A percentile compares a stretch with the other conserved stretches of the same genome.
Evolutionary conservation across 140 eudicot genomes (phyloP).

Genomic region (Bidens hawaiensis): DNA sequence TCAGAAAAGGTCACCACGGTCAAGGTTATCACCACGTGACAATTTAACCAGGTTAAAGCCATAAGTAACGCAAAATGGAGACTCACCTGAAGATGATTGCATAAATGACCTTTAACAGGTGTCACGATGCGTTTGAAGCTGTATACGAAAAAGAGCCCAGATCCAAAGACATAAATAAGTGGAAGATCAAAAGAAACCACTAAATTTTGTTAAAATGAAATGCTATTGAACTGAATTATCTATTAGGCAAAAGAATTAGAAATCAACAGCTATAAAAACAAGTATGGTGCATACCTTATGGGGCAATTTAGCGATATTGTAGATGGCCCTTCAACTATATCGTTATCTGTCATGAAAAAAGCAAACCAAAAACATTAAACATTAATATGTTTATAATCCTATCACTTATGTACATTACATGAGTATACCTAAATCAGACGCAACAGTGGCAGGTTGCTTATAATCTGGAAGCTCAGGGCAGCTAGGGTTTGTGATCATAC

Average conservation of each 20-base stretch:
- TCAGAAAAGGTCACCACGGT: neutral
- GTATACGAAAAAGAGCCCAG: slow-evolving; percentile 18
- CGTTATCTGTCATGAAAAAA: slow-evolving; percentile 48
- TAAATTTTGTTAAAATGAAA: neutral
- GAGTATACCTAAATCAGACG: slow-evolving; percentile 52
- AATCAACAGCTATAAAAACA: neutral
- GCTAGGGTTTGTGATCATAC: slow-evolving; percentile 33
- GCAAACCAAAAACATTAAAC: slow-evolving; percentile 9
- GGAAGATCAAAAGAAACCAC: neutral
- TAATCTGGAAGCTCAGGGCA: slow-evolving; percentile 46
- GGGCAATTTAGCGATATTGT: slow-evolving; percentile 79
- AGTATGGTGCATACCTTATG: slow-evolving; percentile 52
- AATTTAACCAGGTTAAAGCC: neutral
- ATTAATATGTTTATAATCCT: neutral
- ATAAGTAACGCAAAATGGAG: neutral
- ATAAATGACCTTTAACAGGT: slow-evolving; percentile 77
- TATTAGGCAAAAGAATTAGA: neutral
- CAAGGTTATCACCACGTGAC: neutral
- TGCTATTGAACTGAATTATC: neutral
- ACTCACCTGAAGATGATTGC: slow-evolving; percentile 81
- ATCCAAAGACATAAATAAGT: neutral
- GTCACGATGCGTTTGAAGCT: slow-evolving; percentile 67
- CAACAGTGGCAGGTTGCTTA: slow-evolving; percentile 39
- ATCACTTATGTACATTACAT: neutral
- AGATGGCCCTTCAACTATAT: slow-evolving; percentile 72